Evolutionary conservation across 257 asterid genomes (phyloP).

Genomic region (Solanum ossicruentum): DNA sequence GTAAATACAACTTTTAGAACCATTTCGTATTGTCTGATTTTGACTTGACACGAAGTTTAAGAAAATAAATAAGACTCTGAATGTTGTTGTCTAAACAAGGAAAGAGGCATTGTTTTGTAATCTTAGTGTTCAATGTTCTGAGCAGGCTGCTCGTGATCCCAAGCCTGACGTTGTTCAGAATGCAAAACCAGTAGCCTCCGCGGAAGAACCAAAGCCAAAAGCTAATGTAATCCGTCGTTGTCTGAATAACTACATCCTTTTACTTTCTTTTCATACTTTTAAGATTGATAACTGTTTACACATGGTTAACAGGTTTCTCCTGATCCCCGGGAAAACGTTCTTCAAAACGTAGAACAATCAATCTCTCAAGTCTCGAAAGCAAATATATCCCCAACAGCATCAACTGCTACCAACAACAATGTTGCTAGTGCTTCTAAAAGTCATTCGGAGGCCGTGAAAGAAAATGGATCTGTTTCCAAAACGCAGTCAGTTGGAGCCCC

Average conservation of each 20-base stretch:
- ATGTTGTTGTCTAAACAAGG: not conserved
- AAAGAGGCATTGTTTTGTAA: not conserved
- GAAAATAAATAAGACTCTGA: not conserved
- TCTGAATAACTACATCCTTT: not conserved
- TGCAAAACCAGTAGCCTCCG: not conserved
- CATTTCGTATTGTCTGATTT: not conserved
- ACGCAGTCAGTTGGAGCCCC: not conserved
- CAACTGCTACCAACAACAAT: not conserved
- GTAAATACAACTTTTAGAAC: not conserved
- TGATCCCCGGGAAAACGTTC: not conserved
- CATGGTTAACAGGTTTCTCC: not conserved
- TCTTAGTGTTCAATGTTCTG: not conserved
- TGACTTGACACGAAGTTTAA: not conserved
- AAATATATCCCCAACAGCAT: not conserved
- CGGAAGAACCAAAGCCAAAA: not conserved
- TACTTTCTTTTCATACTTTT: not conserved
- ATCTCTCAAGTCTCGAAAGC: not conserved
- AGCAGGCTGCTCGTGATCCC: not conserved
- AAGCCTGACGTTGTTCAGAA: not conserved
- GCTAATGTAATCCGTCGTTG: not conserved
- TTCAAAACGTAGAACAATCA: not conserved
- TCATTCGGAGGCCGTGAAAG: not conserved
- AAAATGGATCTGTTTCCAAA: not conserved
- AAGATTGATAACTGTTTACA: not conserved
- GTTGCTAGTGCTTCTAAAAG: constrained; percentile 11